Conservation (phyloP, 441 rosid species). For the Croton setiger region DNA sequence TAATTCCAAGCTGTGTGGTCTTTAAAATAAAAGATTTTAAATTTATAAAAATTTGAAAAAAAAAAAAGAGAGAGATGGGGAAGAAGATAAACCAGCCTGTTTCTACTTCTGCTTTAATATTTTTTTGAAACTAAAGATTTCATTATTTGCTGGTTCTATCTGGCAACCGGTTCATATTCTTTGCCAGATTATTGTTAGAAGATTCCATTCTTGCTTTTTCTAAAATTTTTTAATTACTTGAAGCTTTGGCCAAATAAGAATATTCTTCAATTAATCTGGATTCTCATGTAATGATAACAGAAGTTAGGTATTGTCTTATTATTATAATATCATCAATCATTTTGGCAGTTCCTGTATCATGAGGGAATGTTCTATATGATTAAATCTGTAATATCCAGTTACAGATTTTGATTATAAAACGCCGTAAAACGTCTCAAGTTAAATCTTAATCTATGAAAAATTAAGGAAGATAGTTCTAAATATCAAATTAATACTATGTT, state of each 20-base stretch:
- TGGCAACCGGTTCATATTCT: not conserved
- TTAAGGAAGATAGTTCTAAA: too few relatives aligned
- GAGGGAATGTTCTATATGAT: too few relatives aligned
- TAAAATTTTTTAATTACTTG: not conserved
- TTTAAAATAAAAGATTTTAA: not conserved
- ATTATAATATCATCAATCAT: too few relatives aligned
- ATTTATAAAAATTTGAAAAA: not conserved
- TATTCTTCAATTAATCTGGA: not conserved
- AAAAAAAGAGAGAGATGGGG: not conserved
- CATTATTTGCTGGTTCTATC: conserved; percentile 1
- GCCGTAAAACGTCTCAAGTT: too few relatives aligned
- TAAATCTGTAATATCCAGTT: not conserved
- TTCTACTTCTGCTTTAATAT: not conserved
- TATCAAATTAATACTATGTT: too few relatives aligned
- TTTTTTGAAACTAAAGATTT: too few relatives aligned
- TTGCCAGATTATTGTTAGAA: not conserved
- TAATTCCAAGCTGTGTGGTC: conserved; percentile 20
- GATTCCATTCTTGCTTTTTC: not conserved
- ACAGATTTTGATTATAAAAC: not conserved
- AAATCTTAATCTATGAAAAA: too few relatives aligned
- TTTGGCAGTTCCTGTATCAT: too few relatives aligned
- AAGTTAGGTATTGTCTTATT: not conserved
- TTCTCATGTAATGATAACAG: not conserved
- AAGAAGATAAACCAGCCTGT: not conserved
- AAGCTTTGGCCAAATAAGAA: not conserved